Evolutionary conservation across 2,329 filamentous ascomycete genomes (phyloP).

Genomic region (Sporothrix luriei): DNA sequence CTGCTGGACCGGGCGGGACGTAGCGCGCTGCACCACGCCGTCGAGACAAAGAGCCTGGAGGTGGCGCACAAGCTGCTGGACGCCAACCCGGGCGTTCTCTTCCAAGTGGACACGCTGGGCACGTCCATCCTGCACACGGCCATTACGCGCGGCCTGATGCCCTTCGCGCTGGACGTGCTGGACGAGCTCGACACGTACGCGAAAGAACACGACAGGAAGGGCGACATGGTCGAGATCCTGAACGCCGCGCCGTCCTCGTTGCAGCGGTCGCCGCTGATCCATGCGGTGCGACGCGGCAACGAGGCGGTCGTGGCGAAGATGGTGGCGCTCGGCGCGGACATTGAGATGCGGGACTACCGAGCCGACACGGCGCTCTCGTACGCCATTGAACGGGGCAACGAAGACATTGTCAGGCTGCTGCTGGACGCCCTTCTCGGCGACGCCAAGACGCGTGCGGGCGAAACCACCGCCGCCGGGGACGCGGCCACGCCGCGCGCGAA

Average conservation of each 20-base stretch:
- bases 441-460: not conserved
- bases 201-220: not conserved
- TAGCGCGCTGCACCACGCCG: slow-evolving; percentile 16
- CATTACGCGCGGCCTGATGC: slow-evolving; percentile 1
- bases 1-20: not conserved
- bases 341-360: slow-evolving; percentile 13
- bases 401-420: not conserved
- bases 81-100: slow-evolving; percentile 14
- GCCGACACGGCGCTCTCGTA: not conserved
- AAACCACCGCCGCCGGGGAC: not conserved
- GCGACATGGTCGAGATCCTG: not conserved
- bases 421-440: not conserved
- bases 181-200: not conserved
- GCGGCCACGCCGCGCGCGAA: too few relatives aligned
- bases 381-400: not conserved
- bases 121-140: not conserved
- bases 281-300: not conserved
- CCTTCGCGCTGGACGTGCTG: not conserved
- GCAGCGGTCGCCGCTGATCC: not conserved
- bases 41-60: not conserved
- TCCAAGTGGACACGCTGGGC: not conserved
- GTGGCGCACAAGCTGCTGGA: not conserved
- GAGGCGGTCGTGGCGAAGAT: slow-evolving; percentile 4
- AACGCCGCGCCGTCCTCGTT: not conserved
- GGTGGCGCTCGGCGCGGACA: slow-evolving; percentile 6